A percentile compares a stretch with the other conserved stretches of the same genome.
phyloP scores from a whole-genome alignment of 495 filamentous ascomycete genomes.

The Annulohypoxylon moriforme region DNA sequence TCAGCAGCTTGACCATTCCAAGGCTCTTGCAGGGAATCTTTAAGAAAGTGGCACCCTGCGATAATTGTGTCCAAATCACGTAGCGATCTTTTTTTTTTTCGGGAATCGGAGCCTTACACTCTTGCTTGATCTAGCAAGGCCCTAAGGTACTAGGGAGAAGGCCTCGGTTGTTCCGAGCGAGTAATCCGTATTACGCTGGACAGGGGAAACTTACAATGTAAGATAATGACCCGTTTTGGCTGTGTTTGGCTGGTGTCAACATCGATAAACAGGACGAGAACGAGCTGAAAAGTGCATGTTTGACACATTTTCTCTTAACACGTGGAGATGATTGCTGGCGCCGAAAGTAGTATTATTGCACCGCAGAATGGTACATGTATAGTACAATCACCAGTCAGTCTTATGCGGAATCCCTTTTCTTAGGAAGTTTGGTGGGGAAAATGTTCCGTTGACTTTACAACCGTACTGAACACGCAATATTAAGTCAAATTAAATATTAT shows the following conservation, averaged over 20 bases:
- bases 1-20: constrained; percentile 32
- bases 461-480: too few relatives aligned
- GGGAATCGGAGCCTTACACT: constrained; percentile 9
- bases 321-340: constrained; percentile 31
- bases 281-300: background rate
- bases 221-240: constrained; percentile 16
- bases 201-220: background rate
- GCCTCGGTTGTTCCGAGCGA: constrained; percentile 16
- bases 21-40: constrained; percentile 14
- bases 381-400: background rate
- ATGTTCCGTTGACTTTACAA: too few relatives aligned
- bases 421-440: too few relatives aligned
- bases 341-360: constrained; percentile 19
- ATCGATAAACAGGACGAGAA: background rate
- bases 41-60: constrained; percentile 45
- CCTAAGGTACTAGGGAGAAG: background rate
- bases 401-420: too few relatives aligned
- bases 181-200: constrained; percentile 9
- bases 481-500: too few relatives aligned
- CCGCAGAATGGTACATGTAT: constrained; percentile 17
- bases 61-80: constrained; percentile 25
- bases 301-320: constrained; percentile 35
- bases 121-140: constrained; percentile 9
- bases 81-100: too few relatives aligned
- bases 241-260: background rate